Evolutionary conservation across 768 basidiomycete species (phyloP), one percentile per base, ranked within the genome.

Genomic region (Boletus bicolor): DNA sequence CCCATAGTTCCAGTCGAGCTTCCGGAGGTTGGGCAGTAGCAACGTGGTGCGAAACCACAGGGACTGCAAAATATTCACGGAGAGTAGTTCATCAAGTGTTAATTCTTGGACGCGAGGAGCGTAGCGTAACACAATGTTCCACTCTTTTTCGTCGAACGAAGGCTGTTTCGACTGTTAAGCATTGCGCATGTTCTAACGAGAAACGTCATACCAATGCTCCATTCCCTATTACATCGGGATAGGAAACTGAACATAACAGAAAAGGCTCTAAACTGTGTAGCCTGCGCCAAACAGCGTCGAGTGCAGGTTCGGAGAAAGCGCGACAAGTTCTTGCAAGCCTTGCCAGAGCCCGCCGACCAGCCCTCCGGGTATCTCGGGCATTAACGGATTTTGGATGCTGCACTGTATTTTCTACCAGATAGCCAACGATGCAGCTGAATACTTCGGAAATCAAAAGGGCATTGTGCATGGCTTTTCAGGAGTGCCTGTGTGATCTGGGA

Each of bases 321-420:
- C 48, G 57, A 43, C 61, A 59, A 17, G 61, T 62, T 41, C 55
- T 54, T 35, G 61, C 55, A 21, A 62, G 56, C n/a, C 21, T 56
- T 0, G 49, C 53, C 21, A 63, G 47, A 7, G 60, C 45, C 19
- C 19, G 35, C 10, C 39, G 21, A 26, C 24, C 35, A 19, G n/a
- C 17, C 8, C 11, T 34, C 19, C 12, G 43, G 24, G 9, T 7
- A n/a, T 46, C 43, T 26, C 4, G 5, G 7, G 11, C 6, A 39
- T 5, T 0, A 21, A 5, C 5, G 15, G 0, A 3, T 3, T 2
- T 12, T 28, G 48, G 37, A 2, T 37, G n/a, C 7, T 7, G 11
- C 36, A 39, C 10, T 4, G 41, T 46, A 10, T 39, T 47, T 49
- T 55, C 53, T 19, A 30, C 44, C 17, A 61, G 35, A 26, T 5